phyloP scores from a whole-genome alignment of 2,329 filamentous ascomycete genomes.

The Colletotrichum liaoningense region DNA sequence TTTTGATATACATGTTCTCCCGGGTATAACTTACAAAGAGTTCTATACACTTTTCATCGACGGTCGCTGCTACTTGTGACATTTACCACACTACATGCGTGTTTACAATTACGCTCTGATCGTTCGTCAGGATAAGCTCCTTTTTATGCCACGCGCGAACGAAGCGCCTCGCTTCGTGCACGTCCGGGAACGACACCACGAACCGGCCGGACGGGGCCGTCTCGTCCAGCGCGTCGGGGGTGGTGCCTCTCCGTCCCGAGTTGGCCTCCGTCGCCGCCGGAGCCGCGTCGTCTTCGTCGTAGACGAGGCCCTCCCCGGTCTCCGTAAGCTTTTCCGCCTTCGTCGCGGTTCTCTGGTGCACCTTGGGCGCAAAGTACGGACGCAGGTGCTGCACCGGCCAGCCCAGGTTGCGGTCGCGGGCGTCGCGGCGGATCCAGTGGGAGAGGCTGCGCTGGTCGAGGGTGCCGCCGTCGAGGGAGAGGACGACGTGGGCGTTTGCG shows the following conservation, averaged over 20 bases:
- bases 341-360: neutral
- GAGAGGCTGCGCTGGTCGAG: constrained; percentile 44
- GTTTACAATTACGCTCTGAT: constrained; percentile 19
- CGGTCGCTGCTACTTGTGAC: neutral
- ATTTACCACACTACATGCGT: constrained; percentile 32
- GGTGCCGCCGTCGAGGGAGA: constrained; percentile 49
- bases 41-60: neutral
- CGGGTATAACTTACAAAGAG: neutral
- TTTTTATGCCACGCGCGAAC: constrained; percentile 55
- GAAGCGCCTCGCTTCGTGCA: constrained; percentile 50
- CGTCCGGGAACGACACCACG: constrained; percentile 45
- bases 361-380: constrained; percentile 33
- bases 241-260: neutral
- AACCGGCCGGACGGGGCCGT: constrained; percentile 41
- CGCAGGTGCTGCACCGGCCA: constrained; percentile 38
- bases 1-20: neutral
- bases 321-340: neutral
- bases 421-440: constrained; percentile 55
- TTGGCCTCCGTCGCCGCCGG: neutral
- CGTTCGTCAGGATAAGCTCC: constrained; percentile 35
- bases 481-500: constrained; percentile 46
- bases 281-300: constrained; percentile 3
- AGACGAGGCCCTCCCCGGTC: neutral
- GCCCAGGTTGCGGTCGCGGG: constrained; percentile 46
- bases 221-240: constrained; percentile 9